Evolutionary conservation across 768 basidiomycete genomes (phyloP).

Genomic region (Hygrophorus pudorinus): DNA sequence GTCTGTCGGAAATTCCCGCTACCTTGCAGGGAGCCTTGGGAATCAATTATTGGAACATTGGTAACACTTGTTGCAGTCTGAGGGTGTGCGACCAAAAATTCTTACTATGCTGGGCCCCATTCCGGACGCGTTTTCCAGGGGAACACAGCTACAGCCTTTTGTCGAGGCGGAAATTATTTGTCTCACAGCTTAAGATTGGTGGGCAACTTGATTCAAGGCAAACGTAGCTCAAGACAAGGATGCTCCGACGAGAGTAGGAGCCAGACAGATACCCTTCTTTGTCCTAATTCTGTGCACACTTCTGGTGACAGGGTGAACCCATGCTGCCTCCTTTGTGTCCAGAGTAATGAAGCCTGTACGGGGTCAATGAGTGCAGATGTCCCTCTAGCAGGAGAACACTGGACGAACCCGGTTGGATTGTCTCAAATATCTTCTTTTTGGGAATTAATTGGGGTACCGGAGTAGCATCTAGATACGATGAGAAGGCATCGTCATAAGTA

Average conservation of each 20-base stretch:
- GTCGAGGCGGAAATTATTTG: no score
- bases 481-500: constrained; percentile 1
- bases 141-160: no score
- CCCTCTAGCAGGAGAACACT: neutral
- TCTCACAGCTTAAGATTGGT: no score
- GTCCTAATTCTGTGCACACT: constrained; percentile 80
- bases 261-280: constrained; percentile 69
- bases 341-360: constrained; percentile 76
- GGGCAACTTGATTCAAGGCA: no score
- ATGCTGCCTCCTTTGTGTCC: constrained; percentile 80
- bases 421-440: constrained; percentile 99
- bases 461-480: constrained; percentile 42
- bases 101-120: no score
- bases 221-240: neutral
- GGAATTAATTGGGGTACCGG: constrained; percentile 87
- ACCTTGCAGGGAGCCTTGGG: no score
- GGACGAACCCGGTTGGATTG: constrained; percentile 74
- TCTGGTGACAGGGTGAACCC: constrained; percentile 80
- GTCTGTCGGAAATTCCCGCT: no score
- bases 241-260: constrained; percentile 61
- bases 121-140: no score
- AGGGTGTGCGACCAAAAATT: no score
- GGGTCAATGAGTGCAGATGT: constrained; percentile 1
- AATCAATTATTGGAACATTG: no score
- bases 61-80: no score